Evolutionary conservation across 108 stramenopile species (phyloP), one percentile per base, ranked within the genome.

Genomic region (Fistulifera solaris): DNA sequence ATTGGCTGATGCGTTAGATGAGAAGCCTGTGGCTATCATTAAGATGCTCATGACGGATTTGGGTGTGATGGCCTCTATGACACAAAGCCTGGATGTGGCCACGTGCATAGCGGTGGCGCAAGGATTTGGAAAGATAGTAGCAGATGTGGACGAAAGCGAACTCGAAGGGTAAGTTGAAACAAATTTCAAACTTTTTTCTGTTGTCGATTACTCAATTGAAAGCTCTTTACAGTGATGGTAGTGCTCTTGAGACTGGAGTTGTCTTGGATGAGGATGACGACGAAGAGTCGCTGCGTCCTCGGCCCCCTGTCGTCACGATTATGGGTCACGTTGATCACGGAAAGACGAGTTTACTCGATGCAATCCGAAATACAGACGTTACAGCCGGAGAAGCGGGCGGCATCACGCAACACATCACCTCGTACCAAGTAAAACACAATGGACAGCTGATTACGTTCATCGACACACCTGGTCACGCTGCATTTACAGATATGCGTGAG

Each of bases 281-380:
- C 48, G 62, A 62, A 13, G 69, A 68, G n/a, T 56, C 65, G 46
- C 70, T 97, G 61, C 39, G 72, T 25, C 68, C 83, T 15, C 71
- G 98, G 17, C 73, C 97, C 14, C 98, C 99, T 35, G 96, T 98
- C 21, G 96, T 99, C 6, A 93, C 95, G 22, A 93, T 99, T 52
- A 98, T 99, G 98, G 99, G 99, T 27, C 99, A 99, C 77, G 99
- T 99, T 40, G 99, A 99, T 68, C 99, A 99, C 66, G 99, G 99
- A 52, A 99, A 99, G 67, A 99, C 99, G 7, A 91, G 95, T 1
- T 72, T 99, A 24, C 84, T 99, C 11, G 99, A 99, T 64, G 73
- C 84, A 13, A 86, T 99, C 47, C 79, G 98, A 1, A 73, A 75
- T 44, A 91, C 92, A 6, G 59, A 76, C n/a, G 90, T 94, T 38